Base-by-base conservation (phyloP, 805 yeast genomes). In the Brettanomyces nanus region DNA sequence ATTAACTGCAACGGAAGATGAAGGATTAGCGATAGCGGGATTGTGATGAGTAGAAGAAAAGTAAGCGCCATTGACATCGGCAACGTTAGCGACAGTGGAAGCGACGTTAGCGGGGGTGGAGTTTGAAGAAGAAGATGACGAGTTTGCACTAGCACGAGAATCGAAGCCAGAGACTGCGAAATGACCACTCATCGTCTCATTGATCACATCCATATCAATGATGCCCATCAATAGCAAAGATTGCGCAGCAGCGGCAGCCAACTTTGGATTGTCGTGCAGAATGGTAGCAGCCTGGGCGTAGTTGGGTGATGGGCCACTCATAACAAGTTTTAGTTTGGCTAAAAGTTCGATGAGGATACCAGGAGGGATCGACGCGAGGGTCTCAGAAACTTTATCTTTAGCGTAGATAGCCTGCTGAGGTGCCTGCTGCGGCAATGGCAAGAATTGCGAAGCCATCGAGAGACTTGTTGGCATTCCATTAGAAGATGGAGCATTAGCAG, bases 201-300 rank as follows among this genome's bases (percentile, higher is more conserved):
- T 67, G n/a, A 82, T 75, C n/a, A 79, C 81, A 32, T 74, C 77
- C 28, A 69, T 66, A 53, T 81, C 84, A 18, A 83, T 74, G 31
- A 83, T 68, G 1, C 92, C 94, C 89, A 83, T 82, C 34, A 81
- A 65, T 15, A 83, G 59, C 44, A 83, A 62, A 2, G 87, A 83
- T 53, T 83, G 92, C 0, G 89, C 76, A 1, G 85, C 78, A 1
- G 84, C 70, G 3, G 75, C 62, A 3, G 87, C 80, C 30, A 82
- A 60, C 34, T 75, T 59, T 14, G 78, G 77, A 45, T 75, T 61
- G 48, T 72, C 61, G 39, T 64, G 66, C 48, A 76, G 64, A 40
- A 80, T 64, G 41, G 70, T 71, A 38, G 71, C 65, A 18, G 77
- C 78, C 44, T 80, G 56, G 26, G 56, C 48, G 27, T 73, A 65